phyloP scores from a whole-genome alignment of 1,284 basidiomycete species.

The Anthracocystis setariae region DNA sequence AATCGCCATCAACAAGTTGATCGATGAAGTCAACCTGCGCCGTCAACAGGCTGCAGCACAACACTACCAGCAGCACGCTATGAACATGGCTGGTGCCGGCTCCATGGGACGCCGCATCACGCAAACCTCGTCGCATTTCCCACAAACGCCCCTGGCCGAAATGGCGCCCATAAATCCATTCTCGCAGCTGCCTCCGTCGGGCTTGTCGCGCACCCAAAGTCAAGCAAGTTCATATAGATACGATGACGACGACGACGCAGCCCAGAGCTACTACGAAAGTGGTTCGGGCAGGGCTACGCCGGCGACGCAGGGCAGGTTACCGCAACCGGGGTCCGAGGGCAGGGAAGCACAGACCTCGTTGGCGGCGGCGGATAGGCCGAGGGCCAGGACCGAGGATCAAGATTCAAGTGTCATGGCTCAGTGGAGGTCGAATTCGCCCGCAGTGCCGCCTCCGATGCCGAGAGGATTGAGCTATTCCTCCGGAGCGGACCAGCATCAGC shows the following conservation, averaged over 20 bases:
- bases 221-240: conserved; percentile 46
- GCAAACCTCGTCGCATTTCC: conserved; percentile 51
- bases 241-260: conserved; percentile 41
- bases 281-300: conserved; percentile 51
- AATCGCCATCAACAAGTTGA: conserved; percentile 83
- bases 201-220: conserved; percentile 43
- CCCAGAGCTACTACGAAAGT: conserved; percentile 33
- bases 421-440: conserved; percentile 60
- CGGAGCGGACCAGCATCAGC: conserved; percentile 47
- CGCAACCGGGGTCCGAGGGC: conserved; percentile 53
- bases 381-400: conserved; percentile 61
- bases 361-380: conserved; percentile 36
- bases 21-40: conserved; percentile 71
- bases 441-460: conserved; percentile 48
- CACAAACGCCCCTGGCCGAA: conserved; percentile 59
- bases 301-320: conserved; percentile 38
- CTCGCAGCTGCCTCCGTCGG: conserved; percentile 15
- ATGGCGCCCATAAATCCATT: conserved; percentile 53
- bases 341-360: conserved; percentile 48
- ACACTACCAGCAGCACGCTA: conserved; percentile 43
- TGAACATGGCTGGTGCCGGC: conserved; percentile 60
- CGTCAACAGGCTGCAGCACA: conserved; percentile 47
- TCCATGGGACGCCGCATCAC: conserved; percentile 51
- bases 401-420: conserved; percentile 56
- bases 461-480: conserved; percentile 41